A percentile compares a stretch with the other conserved stretches of the same genome.
phyloP scores from a whole-genome alignment of 371 early-diverging fungal species.

The Haplosporangium sp. region DNA sequence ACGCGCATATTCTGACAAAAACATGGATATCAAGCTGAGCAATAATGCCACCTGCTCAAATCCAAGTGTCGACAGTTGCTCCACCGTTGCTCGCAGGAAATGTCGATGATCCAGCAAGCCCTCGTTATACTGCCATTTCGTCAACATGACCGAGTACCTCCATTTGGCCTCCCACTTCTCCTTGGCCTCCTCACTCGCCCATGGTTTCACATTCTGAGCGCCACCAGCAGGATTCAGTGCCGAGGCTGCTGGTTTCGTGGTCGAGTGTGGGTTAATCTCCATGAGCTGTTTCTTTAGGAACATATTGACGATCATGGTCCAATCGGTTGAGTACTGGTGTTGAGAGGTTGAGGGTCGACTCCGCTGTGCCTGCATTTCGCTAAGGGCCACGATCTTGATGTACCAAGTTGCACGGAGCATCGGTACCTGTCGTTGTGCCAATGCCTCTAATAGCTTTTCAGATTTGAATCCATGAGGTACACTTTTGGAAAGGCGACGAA shows the following conservation, averaged over 20 bases:
- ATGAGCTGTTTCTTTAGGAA: constrained; percentile 58
- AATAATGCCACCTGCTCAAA: constrained; percentile 74
- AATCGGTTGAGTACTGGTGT: constrained; percentile 43
- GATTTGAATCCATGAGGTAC: constrained; percentile 76
- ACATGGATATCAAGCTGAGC: constrained; percentile 74
- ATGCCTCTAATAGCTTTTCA: constrained; percentile 69
- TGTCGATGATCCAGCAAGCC: constrained; percentile 78
- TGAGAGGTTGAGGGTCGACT: constrained; percentile 25
- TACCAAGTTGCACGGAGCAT: constrained; percentile 81
- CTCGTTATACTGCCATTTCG: constrained; percentile 79
- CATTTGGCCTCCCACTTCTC: constrained; percentile 69
- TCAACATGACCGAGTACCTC: constrained; percentile 71
- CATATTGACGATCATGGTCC: constrained; percentile 46
- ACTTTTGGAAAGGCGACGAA: constrained; percentile 67
- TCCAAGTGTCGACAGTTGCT: constrained; percentile 60
- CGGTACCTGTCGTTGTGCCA: constrained; percentile 72
- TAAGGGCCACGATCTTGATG: constrained; percentile 70
- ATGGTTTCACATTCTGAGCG: constrained; percentile 55
- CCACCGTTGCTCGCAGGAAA: constrained; percentile 71
- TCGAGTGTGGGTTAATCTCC: constrained; percentile 58
- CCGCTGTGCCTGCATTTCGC: constrained; percentile 55
- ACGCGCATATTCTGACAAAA: constrained; percentile 72
- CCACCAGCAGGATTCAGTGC: constrained; percentile 56
- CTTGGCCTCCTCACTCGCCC: constrained; percentile 63
- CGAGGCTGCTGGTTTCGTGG: constrained; percentile 20